Evolutionary conservation across 768 basidiomycete genomes (phyloP).

Genomic region (Calocybe indica): DNA sequence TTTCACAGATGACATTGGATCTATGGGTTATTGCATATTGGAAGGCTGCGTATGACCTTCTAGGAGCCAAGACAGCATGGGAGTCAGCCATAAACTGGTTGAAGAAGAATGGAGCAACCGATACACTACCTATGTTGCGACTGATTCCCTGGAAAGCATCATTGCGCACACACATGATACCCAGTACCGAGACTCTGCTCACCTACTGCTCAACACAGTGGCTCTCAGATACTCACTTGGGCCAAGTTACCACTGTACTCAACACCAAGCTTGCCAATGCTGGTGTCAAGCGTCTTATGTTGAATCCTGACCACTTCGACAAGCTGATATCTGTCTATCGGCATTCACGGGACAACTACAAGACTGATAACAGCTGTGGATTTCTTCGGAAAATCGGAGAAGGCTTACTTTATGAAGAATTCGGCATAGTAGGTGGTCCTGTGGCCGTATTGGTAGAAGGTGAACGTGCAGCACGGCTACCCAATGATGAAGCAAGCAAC

Average conservation of each 20-base stretch:
- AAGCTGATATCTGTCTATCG: too few relatives aligned
- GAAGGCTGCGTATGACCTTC: slow-evolving; percentile 3
- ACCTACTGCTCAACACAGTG: slow-evolving; percentile 1
- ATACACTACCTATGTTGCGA: slow-evolving; percentile 1
- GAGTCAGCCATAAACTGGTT: slow-evolving; percentile 7
- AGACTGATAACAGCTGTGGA: too few relatives aligned
- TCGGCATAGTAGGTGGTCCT: too few relatives aligned
- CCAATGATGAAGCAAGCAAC: too few relatives aligned
- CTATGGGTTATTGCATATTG: slow-evolving; percentile 13
- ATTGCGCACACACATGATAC: not conserved
- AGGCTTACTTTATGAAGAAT: too few relatives aligned
- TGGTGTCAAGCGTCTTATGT: too few relatives aligned
- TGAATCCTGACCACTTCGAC: too few relatives aligned
- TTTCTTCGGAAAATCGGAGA: too few relatives aligned
- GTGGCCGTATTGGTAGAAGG: too few relatives aligned
- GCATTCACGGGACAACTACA: too few relatives aligned
- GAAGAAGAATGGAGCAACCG: not conserved
- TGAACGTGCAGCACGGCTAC: too few relatives aligned
- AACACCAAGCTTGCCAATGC: slow-evolving; percentile 1
- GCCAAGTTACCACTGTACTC: slow-evolving; percentile 2
- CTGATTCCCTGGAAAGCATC: slow-evolving; percentile 9
- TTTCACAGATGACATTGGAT: slow-evolving; percentile 4
- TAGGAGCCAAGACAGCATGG: slow-evolving; percentile 6
- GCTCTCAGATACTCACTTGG: slow-evolving; percentile 6
- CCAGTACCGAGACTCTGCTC: slow-evolving; percentile 1